phyloP scores from a whole-genome alignment of 352 stramenopile genomes.

The Phytophthora ohioensis region DNA sequence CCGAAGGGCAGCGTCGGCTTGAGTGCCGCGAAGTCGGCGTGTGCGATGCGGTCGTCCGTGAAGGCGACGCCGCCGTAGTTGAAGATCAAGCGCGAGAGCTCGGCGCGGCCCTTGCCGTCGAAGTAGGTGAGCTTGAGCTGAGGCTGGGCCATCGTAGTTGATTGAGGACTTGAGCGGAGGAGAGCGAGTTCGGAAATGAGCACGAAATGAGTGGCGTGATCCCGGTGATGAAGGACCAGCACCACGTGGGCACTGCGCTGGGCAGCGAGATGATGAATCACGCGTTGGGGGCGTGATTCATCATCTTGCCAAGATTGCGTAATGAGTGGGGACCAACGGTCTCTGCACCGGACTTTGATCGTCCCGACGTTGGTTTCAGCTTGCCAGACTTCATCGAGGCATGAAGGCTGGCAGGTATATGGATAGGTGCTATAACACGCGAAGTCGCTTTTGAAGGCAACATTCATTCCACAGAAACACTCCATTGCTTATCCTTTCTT shows the following conservation, averaged over 20 bases:
- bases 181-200: constrained; percentile 33
- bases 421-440: not conserved
- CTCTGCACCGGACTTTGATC: not conserved
- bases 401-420: too few relatives aligned
- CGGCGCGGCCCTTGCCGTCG: constrained; percentile 48
- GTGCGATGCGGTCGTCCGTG: constrained; percentile 39
- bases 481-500: constrained; percentile 4
- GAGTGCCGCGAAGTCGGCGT: constrained; percentile 40
- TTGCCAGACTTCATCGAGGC: too few relatives aligned
- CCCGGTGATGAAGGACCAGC: constrained; percentile 6
- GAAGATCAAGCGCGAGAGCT: constrained; percentile 62
- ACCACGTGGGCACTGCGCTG: not conserved
- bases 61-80: constrained; percentile 50
- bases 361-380: too few relatives aligned
- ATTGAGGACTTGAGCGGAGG: constrained; percentile 1
- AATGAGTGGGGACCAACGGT: not conserved
- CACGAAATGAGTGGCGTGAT: not conserved
- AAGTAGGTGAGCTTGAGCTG: constrained; percentile 77
- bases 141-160: constrained; percentile 28
- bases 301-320: not conserved
- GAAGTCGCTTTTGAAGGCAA: not conserved
- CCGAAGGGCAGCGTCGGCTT: constrained; percentile 54
- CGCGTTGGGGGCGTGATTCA: not conserved
- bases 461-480: constrained; percentile 1
- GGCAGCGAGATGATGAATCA: constrained; percentile 12